Base-by-base conservation (phyloP, 1,284 basidiomycete species). In the Heterobasidion irregulare region DNA sequence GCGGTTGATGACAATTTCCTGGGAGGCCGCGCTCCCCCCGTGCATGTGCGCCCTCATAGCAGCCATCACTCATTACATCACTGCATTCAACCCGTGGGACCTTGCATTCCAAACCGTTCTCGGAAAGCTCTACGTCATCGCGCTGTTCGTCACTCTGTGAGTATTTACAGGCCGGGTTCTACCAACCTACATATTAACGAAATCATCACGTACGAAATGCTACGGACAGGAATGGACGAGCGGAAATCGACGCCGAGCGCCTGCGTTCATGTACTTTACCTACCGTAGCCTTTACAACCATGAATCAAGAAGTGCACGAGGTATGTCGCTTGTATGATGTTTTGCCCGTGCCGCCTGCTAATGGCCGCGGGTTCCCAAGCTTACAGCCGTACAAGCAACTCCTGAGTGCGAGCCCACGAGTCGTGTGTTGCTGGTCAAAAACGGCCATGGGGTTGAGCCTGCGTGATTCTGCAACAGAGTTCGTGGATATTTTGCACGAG, bases 41-140 rank as follows among this genome's bases (percentile, higher is more conserved):
- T 65, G 64, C 53, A 52, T 62, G 26, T 69, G 68, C 52, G 68
- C 68, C 0, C 61, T 67, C 33, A 33, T 63, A 41, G 64, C 64
- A 1, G 63, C 64, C 26, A 55, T 65, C 32, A 62, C 61, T 1
- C 67, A 65, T 44, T 53, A 63, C 13, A 62, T 65, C 50, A 66
- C 64, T 15, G 8, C 57, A 55, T 35, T 33, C 34, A 63, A 66
- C 47, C 64, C 64, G 34, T 69, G 67, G 67, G 66, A 68, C 46
- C 59, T 66, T 8, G 61, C 63, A 41, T 64, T 65, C 57, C 67
- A 69, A 55, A 62, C 65, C 1, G 63, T 68, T 32, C 59, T 69
- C n/a, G 68, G 68, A 10, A 69, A 69, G 53, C 63, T 69, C 32
- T 69, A 69, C 56, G 68, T 67, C 2, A 66, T 69, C 19, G 68